Evolutionary conservation across 2,329 filamentous ascomycete genomes (phyloP), one percentile per base, ranked within the genome.

Genomic region (Aspergillus aculeatus): DNA sequence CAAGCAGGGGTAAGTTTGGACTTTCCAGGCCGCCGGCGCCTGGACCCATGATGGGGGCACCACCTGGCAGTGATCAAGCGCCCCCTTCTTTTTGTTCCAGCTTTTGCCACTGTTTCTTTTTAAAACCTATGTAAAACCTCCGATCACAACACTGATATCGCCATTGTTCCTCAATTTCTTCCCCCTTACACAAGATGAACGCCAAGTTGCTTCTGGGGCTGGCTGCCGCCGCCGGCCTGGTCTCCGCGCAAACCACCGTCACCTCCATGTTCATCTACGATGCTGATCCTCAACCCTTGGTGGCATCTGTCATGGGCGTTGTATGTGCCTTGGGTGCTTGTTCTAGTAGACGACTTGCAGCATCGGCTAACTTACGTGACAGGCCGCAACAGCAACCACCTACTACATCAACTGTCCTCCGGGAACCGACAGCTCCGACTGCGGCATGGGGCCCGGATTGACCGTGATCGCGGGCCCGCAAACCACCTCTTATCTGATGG

Each of bases 381-480:
- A 72, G 69, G 61, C 68, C 44, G 61, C 65, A 11, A 64, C 66
- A 12, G 69, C 66, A 2, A 71, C 68, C 4, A 70, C 69, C 1
- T 71, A 68, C 50, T 67, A 62, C 35, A 64, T 71, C 47, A 70
- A 66, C 35, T 70, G 70, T 10, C 62, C 66, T 0, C 56, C 59
- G 1, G 65, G 69, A 3, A 68, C 67, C 5, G 63, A 68, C 50
- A 21, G 58, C 50, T 47, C 44, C 4, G 64, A 68, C 16, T 72
- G 70, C 44, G 69, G 70, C 14, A 67, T 72, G 65, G 70, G 69
- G 0, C 65, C 65, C 4, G 70, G 70, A 7, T 35, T 72, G 16
- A 67, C 59, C 4, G 21, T 69, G 24, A 65, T 66, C 35, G 64
- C 65, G 0, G 68, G 60, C 2, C 59, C 66, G 14, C 54, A 48